These are phyloP conservation scores for Capsicum pubescens DNA, from an alignment of 257 asterid genomes.

Conservation along the genomic window DNA sequence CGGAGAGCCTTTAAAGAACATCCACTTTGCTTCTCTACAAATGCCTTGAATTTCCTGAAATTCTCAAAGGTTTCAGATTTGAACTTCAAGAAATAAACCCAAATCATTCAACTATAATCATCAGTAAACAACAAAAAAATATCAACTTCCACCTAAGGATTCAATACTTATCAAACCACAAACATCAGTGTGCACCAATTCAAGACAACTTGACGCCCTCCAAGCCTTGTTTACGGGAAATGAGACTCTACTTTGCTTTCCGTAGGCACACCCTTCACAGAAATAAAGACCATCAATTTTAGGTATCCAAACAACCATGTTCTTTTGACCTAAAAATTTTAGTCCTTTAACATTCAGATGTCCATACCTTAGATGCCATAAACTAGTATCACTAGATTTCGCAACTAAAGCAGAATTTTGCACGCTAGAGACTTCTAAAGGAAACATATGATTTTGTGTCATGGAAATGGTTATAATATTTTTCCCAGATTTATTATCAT, in stretches of 20 bases:
- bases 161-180: not conserved
- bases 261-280: slow-evolving; percentile 24
- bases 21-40: slow-evolving; percentile 8
- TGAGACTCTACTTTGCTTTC: not conserved
- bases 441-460: slow-evolving; percentile 27
- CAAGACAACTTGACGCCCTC: not conserved
- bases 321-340: not conserved
- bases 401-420: not conserved
- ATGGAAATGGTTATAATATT: not conserved
- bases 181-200: not conserved
- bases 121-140: not conserved
- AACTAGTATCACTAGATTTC: not conserved
- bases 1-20: not conserved
- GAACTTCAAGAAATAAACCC: not conserved
- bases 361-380: slow-evolving; percentile 31
- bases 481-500: not conserved
- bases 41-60: not conserved
- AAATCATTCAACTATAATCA: not conserved
- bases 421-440: not conserved
- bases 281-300: not conserved
- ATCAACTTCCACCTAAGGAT: not conserved
- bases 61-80: not conserved
- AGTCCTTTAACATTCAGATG: not conserved
- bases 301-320: slow-evolving; percentile 26
- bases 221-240: not conserved